Conservation (phyloP, 805 yeast species). For the Lipomyces oligophaga region DNA sequence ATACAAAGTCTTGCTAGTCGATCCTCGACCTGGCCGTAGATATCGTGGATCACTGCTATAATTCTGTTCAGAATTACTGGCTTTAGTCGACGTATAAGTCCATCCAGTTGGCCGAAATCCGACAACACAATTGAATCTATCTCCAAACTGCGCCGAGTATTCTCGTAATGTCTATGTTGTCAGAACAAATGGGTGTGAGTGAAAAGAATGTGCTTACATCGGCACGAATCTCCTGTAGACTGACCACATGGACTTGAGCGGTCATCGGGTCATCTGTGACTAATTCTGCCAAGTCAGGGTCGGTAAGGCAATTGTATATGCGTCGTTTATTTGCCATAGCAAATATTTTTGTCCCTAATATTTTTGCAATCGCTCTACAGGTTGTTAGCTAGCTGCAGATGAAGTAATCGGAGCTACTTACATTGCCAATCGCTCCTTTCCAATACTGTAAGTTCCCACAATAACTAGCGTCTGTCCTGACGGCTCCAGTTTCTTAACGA, state of each 20-base stretch:
- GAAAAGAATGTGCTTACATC: constrained; percentile 26
- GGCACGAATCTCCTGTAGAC: constrained; percentile 53
- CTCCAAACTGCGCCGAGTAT: constrained; percentile 48
- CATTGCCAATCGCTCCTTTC: constrained; percentile 83
- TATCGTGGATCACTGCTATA: constrained; percentile 7
- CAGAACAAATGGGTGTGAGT: not conserved
- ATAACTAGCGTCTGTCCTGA: constrained; percentile 50
- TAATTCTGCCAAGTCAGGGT: constrained; percentile 39
- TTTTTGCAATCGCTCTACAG: constrained; percentile 35
- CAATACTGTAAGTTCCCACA: constrained; percentile 88
- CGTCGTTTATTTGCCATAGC: constrained; percentile 49
- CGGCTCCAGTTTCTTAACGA: constrained; percentile 1
- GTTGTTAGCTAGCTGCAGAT: constrained; percentile 1
- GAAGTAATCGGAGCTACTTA: constrained; percentile 26
- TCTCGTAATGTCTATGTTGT: constrained; percentile 38
- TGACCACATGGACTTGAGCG: constrained; percentile 67
- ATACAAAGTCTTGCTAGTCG: constrained; percentile 20
- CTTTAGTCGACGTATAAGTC: constrained; percentile 47
- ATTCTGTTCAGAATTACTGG: constrained; percentile 5
- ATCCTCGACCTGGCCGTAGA: constrained; percentile 30
- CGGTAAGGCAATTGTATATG: constrained; percentile 48
- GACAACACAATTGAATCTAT: constrained; percentile 60
- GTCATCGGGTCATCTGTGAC: constrained; percentile 46
- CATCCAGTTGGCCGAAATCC: constrained; percentile 75
- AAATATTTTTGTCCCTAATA: constrained; percentile 37